Evolutionary conservation across 2,329 filamentous ascomycete species (phyloP).

Genomic region (Colletotrichum cereale): DNA sequence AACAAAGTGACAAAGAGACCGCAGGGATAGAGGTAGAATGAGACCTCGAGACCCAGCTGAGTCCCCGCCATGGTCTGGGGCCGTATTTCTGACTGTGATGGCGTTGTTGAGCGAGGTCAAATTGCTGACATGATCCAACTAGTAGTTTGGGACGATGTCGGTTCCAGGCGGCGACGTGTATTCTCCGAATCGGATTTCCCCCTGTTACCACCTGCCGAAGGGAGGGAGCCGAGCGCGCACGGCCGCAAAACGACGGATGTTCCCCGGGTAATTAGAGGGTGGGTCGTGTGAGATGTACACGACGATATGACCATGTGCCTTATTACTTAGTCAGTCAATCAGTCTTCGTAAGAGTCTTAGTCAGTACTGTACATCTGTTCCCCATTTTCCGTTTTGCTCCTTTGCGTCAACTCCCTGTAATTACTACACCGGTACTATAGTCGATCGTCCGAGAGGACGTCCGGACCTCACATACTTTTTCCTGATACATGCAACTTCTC

Average conservation of each 20-base stretch:
- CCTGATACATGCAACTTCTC: background rate
- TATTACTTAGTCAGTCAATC: background rate
- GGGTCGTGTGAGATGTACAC: background rate
- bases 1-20: conserved; percentile 53
- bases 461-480: background rate
- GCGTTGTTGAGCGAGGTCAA: conserved; percentile 15
- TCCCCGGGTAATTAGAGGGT: background rate
- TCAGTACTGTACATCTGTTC: background rate
- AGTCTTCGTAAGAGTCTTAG: background rate
- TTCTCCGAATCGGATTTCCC: conserved; percentile 26
- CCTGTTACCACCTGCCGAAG: background rate
- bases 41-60: conserved; percentile 52
- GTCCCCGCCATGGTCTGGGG: conserved; percentile 49
- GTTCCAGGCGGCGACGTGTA: conserved; percentile 1
- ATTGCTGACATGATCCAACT: background rate
- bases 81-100: conserved; percentile 6
- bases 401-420: background rate
- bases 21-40: conserved; percentile 57
- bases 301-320: background rate
- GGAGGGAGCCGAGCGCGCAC: background rate
- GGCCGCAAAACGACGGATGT: background rate
- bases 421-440: too few relatives aligned
- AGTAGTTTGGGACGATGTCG: conserved; percentile 20
- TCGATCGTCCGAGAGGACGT: background rate
- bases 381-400: too few relatives aligned